phyloP scores from a whole-genome alignment of 2,329 filamentous ascomycete species.

The Xylariaceae sp. region DNA sequence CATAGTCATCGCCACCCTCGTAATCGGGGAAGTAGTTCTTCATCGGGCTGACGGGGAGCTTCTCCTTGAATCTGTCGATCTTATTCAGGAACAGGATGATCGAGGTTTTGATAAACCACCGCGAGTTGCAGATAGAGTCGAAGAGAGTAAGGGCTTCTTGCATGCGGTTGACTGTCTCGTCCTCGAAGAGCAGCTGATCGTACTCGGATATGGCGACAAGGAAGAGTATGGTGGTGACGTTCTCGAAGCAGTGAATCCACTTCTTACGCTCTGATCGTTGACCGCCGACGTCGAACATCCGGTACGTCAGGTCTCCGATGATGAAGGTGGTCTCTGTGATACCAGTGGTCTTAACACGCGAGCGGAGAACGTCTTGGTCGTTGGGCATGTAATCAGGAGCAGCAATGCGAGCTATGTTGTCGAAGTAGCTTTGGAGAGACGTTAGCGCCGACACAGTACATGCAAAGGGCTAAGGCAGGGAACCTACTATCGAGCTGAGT shows the following conservation, averaged over 20 bases:
- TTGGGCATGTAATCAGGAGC: slow-evolving; percentile 90
- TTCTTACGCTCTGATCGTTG: slow-evolving; percentile 97
- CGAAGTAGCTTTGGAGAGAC: slow-evolving; percentile 66
- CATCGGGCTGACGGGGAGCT: slow-evolving; percentile 75
- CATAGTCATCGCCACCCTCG: slow-evolving; percentile 93
- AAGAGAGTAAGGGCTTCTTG: slow-evolving; percentile 82
- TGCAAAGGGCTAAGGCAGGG: background rate
- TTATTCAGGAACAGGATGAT: slow-evolving; percentile 87
- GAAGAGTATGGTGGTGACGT: slow-evolving; percentile 95
- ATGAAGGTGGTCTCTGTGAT: slow-evolving; percentile 96
- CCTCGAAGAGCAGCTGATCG: slow-evolving; percentile 91
- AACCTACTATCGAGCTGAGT: slow-evolving; percentile 90
- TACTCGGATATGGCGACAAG: slow-evolving; percentile 95
- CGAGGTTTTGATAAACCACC: slow-evolving; percentile 86
- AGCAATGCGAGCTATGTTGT: slow-evolving; percentile 86
- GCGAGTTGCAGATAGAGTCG: slow-evolving; percentile 81
- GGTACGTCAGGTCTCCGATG: slow-evolving; percentile 88
- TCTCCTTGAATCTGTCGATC: slow-evolving; percentile 84
- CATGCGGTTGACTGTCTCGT: slow-evolving; percentile 95
- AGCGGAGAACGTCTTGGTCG: slow-evolving; percentile 90
- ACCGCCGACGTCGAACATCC: slow-evolving; percentile 96
- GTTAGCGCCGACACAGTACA: slow-evolving; percentile 1
- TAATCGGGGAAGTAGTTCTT: slow-evolving; percentile 87
- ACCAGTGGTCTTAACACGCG: slow-evolving; percentile 95
- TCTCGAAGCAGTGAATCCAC: slow-evolving; percentile 99